phyloP scores from a whole-genome alignment of 306 rosid genomes.

The Quercus alba region DNA sequence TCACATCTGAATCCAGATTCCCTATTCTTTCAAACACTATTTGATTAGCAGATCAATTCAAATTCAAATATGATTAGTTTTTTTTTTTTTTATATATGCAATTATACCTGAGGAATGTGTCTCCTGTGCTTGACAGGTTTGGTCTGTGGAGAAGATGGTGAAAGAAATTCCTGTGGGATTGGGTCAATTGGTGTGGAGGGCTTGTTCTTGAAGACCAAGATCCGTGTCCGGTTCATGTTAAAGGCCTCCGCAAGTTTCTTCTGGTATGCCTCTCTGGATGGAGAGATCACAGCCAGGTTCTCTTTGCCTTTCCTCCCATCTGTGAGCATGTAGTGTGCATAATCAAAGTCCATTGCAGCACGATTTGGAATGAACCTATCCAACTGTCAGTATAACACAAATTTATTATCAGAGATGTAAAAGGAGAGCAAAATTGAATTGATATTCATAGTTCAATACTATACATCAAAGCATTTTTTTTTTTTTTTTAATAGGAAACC shows the following conservation, averaged over 20 bases:
- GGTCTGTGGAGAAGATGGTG: slow-evolving; percentile 28
- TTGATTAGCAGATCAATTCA: too few species aligned
- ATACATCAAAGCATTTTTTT: too few species aligned
- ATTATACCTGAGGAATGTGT: slow-evolving; percentile 62
- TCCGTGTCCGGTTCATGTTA: slow-evolving; percentile 65
- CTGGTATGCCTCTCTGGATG: slow-evolving; percentile 57
- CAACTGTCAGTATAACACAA: slow-evolving; percentile 20
- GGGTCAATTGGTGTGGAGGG: slow-evolving; percentile 55
- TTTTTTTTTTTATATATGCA: neutral
- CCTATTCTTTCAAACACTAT: too few species aligned
- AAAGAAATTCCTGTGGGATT: slow-evolving; percentile 40
- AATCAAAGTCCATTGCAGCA: slow-evolving; percentile 46
- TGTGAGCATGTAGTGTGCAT: slow-evolving; percentile 46
- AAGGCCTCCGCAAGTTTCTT: slow-evolving; percentile 55
- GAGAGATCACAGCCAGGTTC: slow-evolving; percentile 40
- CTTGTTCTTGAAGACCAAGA: slow-evolving; percentile 81
- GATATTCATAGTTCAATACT: too few species aligned
- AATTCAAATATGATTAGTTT: too few species aligned
- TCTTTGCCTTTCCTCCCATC: slow-evolving; percentile 51
- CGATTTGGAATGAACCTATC: slow-evolving; percentile 53
- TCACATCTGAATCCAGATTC: too few species aligned
- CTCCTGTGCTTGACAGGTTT: slow-evolving; percentile 45
- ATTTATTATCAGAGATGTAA: too few species aligned
- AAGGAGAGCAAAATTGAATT: too few species aligned
- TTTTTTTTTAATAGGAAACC: too few species aligned